Evolutionary conservation across 805 yeast species (phyloP), one percentile per base, ranked within the genome.

Genomic region (Zygosaccharomyces lentus): DNA sequence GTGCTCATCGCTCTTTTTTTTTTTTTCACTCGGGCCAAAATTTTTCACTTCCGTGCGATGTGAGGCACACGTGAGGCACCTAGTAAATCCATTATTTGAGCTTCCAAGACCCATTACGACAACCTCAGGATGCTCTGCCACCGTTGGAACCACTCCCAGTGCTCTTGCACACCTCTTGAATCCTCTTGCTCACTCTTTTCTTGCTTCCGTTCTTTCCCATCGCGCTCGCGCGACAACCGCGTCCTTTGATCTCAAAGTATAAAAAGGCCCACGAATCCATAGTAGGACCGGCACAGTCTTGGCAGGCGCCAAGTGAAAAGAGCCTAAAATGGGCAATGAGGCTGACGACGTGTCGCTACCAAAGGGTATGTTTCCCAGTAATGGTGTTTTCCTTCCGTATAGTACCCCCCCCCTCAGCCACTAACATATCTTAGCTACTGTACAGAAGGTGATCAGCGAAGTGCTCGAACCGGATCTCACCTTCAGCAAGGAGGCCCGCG

Each of bases 401-500:
- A 10, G 30, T 39, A 1, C 27, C 16, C 7, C 4, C 27, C 19
- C 9, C 21, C 23, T 30, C 21, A 17, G 25, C 23, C 35, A 34
- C 49, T 35, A 51, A 40, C 41, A 9, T 35, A 6, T 17, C 6
- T 32, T 31, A 41, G 99, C 99, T 2, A 93, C 99, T 0, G 98
- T 93, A 1, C 98, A 91, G 63, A 93, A 93, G 65, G 88, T 93
- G 40, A 83, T 93, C 15, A 76, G 89, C 2, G 99, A 93, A 59
- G 86, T 93, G 27, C 72, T 91, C 25, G 96, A 96, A 13, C 70
- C 79, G n/a, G 97, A 90, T 60, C 74, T 87, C 46, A 81, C 90
- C 6, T 88, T 91, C 56, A 81, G 96, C 34, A 86, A 90, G 55
- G 98, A 93, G 54, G 95, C 97, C 2, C 74, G 97, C 47, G 98